phyloP scores from a whole-genome alignment of 2,329 filamentous ascomycete genomes.

The Colletotrichum sidae region DNA sequence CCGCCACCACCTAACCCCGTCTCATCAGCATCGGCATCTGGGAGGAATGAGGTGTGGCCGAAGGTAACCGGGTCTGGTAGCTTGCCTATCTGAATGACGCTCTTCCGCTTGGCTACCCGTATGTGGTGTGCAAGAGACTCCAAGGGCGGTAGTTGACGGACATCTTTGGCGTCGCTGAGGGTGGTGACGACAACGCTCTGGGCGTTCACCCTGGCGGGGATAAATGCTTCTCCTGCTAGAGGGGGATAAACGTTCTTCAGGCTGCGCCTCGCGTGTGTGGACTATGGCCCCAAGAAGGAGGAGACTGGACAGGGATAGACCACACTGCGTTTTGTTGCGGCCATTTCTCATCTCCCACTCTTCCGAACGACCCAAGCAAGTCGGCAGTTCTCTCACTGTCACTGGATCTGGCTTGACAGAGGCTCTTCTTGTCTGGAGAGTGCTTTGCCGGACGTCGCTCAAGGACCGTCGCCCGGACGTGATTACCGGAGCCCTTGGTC shows the following conservation, averaged over 20 bases:
- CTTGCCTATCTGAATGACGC: conserved; percentile 10
- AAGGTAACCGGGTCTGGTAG: conserved; percentile 23
- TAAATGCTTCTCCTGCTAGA: conserved; percentile 20
- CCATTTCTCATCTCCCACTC: conserved; percentile 8
- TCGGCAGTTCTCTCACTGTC: conserved; percentile 29
- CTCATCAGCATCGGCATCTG: conserved; percentile 11
- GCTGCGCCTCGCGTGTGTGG: conserved; percentile 5
- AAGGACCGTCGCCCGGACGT: conserved; percentile 1
- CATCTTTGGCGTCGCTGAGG: conserved; percentile 6
- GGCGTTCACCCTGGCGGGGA: conserved; percentile 7
- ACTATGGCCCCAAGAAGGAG: conserved; percentile 1
- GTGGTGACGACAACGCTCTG: conserved; percentile 14
- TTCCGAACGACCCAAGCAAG: conserved; percentile 12
- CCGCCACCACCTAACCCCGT: conserved; percentile 20
- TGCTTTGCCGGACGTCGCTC: conserved; percentile 32
- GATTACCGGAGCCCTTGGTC: conserved; percentile 1
- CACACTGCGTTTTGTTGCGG: too few relatives aligned
- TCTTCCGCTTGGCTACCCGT: conserved; percentile 11
- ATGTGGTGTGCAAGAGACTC: conserved; percentile 13
- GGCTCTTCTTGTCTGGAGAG: conserved; percentile 24
- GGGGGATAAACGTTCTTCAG: conserved; percentile 35
- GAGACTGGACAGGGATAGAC: background rate
- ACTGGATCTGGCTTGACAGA: background rate
- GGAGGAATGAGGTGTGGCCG: conserved; percentile 16
- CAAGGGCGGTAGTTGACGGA: conserved; percentile 23